Evolutionary conservation across 257 asterid species (phyloP).

Genomic region (Solanum tarijense): DNA sequence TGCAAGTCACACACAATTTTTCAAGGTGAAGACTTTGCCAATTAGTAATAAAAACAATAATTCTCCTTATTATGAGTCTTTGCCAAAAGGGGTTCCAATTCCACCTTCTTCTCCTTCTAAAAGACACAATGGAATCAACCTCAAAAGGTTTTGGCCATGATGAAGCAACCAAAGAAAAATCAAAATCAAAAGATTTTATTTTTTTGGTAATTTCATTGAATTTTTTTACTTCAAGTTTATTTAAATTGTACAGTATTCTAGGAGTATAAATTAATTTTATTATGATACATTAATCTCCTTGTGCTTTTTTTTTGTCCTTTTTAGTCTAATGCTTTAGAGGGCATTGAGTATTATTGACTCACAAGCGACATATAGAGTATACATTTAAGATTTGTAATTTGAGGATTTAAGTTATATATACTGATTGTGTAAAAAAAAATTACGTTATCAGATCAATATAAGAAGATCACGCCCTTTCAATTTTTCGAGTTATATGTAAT

Average conservation of each 20-base stretch:
- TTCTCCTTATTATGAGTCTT: conserved; percentile 16
- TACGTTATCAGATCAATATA: neutral
- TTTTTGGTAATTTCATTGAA: neutral
- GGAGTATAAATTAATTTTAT: neutral
- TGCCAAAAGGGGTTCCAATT: conserved; percentile 66
- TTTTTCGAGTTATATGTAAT: too few relatives aligned
- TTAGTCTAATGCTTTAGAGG: neutral
- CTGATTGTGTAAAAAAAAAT: neutral
- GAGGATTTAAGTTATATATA: neutral
- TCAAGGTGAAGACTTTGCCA: conserved; percentile 27
- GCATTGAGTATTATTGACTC: neutral
- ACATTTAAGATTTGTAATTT: neutral
- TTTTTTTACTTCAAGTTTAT: neutral
- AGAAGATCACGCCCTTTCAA: too few relatives aligned
- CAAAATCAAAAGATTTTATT: too few relatives aligned
- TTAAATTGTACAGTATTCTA: neutral
- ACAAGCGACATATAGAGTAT: neutral
- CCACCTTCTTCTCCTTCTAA: conserved; percentile 74
- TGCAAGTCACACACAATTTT: conserved; percentile 38
- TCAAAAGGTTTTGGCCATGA: neutral
- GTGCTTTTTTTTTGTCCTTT: neutral
- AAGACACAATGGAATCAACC: conserved; percentile 49
- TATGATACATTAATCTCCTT: neutral
- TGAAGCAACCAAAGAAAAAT: neutral
- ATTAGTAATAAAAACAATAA: neutral